Percentiles rank a stretch among this genome's conserved stretches.
These are phyloP conservation scores for Auricularia sp. DNA, from an alignment of 768 basidiomycete genomes.

Conservation along the genomic window DNA sequence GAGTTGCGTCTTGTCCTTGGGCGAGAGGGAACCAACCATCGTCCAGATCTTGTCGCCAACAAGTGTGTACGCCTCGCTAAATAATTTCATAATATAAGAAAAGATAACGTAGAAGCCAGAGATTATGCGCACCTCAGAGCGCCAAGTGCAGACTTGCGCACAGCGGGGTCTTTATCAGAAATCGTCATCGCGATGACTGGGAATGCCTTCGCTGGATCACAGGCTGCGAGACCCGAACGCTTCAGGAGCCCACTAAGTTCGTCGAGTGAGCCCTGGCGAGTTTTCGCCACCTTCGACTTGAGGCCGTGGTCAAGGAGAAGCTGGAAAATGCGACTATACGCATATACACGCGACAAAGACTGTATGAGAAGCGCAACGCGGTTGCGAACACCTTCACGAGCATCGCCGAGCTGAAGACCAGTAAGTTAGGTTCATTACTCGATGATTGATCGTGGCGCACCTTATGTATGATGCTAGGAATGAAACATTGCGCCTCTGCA, in stretches of 20 bases:
- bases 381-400: constrained; percentile 67
- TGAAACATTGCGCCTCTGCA: constrained; percentile 75
- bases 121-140: constrained; percentile 57
- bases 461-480: constrained; percentile 85
- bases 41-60: constrained; percentile 83
- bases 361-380: constrained; percentile 82
- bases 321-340: constrained; percentile 87
- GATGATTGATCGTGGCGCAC: constrained; percentile 28
- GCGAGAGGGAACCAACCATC: constrained; percentile 59
- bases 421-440: neutral
- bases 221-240: constrained; percentile 71
- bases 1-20: constrained; percentile 87
- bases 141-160: constrained; percentile 78
- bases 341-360: constrained; percentile 78
- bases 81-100: constrained; percentile 10
- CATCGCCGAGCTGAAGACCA: constrained; percentile 72
- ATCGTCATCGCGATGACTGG: constrained; percentile 69
- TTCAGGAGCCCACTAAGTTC: constrained; percentile 71
- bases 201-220: constrained; percentile 74
- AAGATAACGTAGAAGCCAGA: constrained; percentile 3
- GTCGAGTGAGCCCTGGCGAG: constrained; percentile 78
- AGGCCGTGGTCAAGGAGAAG: constrained; percentile 81
- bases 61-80: constrained; percentile 70
- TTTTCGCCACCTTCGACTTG: constrained; percentile 84
- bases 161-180: constrained; percentile 80